Evolutionary conservation across 2,329 filamentous ascomycete genomes (phyloP), one percentile per base, ranked within the genome.

Genomic region (Emydomyces testavorans): DNA sequence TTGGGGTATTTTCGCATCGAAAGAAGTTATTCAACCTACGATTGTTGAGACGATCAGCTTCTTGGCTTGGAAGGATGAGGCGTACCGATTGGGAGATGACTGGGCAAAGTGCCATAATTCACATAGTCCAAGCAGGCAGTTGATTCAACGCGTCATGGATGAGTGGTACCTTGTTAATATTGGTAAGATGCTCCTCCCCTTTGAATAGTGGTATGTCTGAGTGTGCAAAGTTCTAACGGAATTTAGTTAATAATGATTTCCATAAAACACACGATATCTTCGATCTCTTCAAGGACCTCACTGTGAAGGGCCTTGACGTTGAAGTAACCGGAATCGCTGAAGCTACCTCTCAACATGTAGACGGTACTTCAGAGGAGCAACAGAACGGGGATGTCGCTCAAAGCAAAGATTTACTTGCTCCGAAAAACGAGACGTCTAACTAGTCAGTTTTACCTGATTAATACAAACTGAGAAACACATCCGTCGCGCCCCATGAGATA

Each of bases 11-110:
- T 98, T 96, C 71, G 90, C 92, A 0, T 92, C 92, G 50, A 94
- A 96, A 65, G 92, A 98, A 67, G 95, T 98, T 62, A 89, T 98
- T n/a, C 92, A 98, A 66, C 92, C 92, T 11, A 98, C 92, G n/a
- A 95, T 98, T 59, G 92, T 98, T 45, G 92, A 98, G 70, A 93
- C 86, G 15, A 83, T 98, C 64, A 94, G 86, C 64, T 98, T 98
- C 76, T 73, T 98, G 46, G 92, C 92, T 2, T 98, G 92, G 92
- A 94, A 94, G 69, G 92, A 98, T 57, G 92, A 98, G 68, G 93
- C 94, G 13, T 98, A 88, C 73, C 80, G 85, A 52, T 76, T 98
- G 7, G 92, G 92, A 47, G 77, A 83, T 50, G 89, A 98, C 62
- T 98, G 92, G 92, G 85, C 86, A 18, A 85, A 86, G 60, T 98